Base-by-base conservation (phyloP, 2,329 filamentous ascomycete genomes). In the Fusarium sublunatum region DNA sequence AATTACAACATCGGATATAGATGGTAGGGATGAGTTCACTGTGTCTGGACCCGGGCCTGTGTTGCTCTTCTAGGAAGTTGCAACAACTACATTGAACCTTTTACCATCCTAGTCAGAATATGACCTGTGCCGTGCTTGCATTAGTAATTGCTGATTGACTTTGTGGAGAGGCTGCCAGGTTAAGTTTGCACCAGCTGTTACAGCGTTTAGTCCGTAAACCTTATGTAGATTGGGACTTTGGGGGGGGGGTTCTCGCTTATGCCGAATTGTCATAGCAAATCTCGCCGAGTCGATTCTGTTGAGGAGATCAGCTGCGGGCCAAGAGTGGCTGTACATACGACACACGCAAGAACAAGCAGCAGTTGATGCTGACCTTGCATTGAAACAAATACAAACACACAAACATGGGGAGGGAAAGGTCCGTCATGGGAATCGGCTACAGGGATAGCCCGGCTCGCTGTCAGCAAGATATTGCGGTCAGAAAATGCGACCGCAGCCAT, bases 391-490 rank as follows among this genome's bases (percentile, higher is more conserved):
- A 26, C 7, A n/a, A 19, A 13, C 22, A 10, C 6, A 7, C 13
- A 6, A 8, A 15, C 6, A 42, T 32, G 7, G 24, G 10, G 5
- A 19, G 25, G n/a, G 19, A n/a, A 42, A 29, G 39, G 25, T 15
- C 11, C 1, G 10, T 10, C 52, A 31, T 2, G 45, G 36, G 38
- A 26, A 47, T n/a, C 7, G 5, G 2, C 7, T 22, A 15, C n/a
- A 36, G 35, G 19, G 35, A 36, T 15, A 15, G 11, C 8, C 38
- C n/a, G 39, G 53, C 53, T 55, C 53, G 53, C 40, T 53, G 53
- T 46, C 48, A 56, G 53, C 40, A n/a, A 41, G 22, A 31, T 13
- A 26, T 40, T 43, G 47, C 57, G 48, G 55, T 60, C 47, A 59
- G 57, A 29, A 24, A 8, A 22, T 29, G 24, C 26, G 19, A 5